Base-by-base conservation (phyloP, 345 rosid genomes). In the Eucalyptus tenuipes region DNA sequence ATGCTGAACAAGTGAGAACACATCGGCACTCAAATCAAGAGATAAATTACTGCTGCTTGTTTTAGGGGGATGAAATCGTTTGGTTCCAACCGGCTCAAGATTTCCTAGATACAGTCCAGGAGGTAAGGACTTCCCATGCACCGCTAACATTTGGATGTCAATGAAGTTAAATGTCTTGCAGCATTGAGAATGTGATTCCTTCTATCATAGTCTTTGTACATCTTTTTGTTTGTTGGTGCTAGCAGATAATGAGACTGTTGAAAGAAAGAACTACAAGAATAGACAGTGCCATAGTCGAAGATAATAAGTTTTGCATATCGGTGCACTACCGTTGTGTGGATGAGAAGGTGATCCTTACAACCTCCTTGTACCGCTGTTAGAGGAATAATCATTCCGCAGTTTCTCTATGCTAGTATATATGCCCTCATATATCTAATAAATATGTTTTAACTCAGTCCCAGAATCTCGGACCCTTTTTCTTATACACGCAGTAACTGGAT, bases 311-410 rank as follows among this genome's bases (percentile, higher is more conserved):
- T 85, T 93, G 94, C 88, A 82, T 89, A 59, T 92, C 95, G 33
- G 94, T 93, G 71, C 95, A 93, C 91, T 93, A 92, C 88, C 94
- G 95, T 85, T 89, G 91, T 68, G 95, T 92, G 42, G 91, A 93
- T 55, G 93, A 90, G 86, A 90, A 90, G 93, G 95, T 93, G 88
- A 53, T 49, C 44, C 8, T 87, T 48, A 27, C 45, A 42, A 7
- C 45, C n/a, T 88, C 53, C 50, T 47, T 18, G 79, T 25, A 49
- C 45, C 2, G 20, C 17, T 10, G 33, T 24, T 50, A 22, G 42
- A 49, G 29, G 45, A 86, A 86, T 49, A 12, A 40, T 20, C 84
- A 12, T 40, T 75, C 47, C 84, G 40, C 84, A 75, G 84, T 75
- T 40, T 75, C 47, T 75, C 15, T 20, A 40, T 20, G 84, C 47